These are phyloP conservation scores for Fusarium dimerum DNA, from an alignment of 2,329 filamentous ascomycete genomes.

Conservation along the genomic window DNA sequence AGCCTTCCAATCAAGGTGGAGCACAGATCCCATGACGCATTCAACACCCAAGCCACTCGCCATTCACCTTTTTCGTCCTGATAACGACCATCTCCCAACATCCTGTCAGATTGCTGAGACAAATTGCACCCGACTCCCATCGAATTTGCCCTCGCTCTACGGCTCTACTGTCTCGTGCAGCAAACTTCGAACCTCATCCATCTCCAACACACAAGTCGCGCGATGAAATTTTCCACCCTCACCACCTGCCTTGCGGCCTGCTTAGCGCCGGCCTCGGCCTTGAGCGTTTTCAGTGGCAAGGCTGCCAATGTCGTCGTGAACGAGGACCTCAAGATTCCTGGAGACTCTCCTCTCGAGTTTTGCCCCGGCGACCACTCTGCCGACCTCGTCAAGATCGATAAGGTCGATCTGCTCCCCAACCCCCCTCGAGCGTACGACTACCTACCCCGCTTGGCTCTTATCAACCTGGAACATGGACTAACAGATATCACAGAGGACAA, in stretches of 20 bases:
- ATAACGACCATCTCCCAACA: conserved; percentile 26
- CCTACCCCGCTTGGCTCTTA: conserved; percentile 10
- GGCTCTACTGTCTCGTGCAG: background rate
- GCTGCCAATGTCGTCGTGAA: conserved; percentile 43
- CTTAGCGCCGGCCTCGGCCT: conserved; percentile 46
- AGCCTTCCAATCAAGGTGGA: conserved; percentile 26
- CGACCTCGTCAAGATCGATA: conserved; percentile 75
- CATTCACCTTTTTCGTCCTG: conserved; percentile 25
- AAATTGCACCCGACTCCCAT: conserved; percentile 9
- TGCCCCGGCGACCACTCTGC: conserved; percentile 67
- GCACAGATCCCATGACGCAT: conserved; percentile 40
- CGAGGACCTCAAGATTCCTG: conserved; percentile 67
- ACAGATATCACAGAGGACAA: conserved; percentile 61
- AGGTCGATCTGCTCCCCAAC: conserved; percentile 81
- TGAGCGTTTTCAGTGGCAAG: conserved; percentile 42
- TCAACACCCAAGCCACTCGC: conserved; percentile 30
- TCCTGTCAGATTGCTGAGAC: conserved; percentile 11
- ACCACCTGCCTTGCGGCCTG: conserved; percentile 48
- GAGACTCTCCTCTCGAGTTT: conserved; percentile 81
- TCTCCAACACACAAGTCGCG: conserved; percentile 2
- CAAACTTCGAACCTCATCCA: background rate
- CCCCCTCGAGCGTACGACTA: conserved; percentile 78
- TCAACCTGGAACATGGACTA: conserved; percentile 18
- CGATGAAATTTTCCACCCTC: conserved; percentile 42
- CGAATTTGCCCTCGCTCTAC: background rate